Evolutionary conservation across 352 stramenopile species (phyloP).

Genomic region (Phytophthora ohioensis): DNA sequence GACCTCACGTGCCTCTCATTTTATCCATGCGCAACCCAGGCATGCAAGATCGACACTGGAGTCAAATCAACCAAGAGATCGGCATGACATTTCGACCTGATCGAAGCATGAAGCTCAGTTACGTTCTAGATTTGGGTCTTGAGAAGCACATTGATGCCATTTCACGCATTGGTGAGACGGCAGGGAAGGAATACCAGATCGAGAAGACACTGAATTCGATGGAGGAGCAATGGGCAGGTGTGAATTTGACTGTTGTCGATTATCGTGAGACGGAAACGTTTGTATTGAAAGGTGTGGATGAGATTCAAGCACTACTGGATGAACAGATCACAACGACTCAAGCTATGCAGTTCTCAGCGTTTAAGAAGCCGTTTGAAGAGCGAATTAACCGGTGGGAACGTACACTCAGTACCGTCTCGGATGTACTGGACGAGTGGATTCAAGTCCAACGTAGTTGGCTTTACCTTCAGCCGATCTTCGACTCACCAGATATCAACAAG

Average conservation of each 20-base stretch:
- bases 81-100: slow-evolving; percentile 87
- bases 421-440: slow-evolving; percentile 96
- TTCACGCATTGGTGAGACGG: slow-evolving; percentile 92
- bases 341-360: slow-evolving; percentile 95
- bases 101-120: slow-evolving; percentile 83
- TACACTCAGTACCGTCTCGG: slow-evolving; percentile 90
- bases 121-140: slow-evolving; percentile 88
- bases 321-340: slow-evolving; percentile 97
- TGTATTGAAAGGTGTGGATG: slow-evolving; percentile 94
- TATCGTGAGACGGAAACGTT: slow-evolving; percentile 95
- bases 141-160: slow-evolving; percentile 91
- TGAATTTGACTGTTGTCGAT: slow-evolving; percentile 88
- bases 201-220: slow-evolving; percentile 94
- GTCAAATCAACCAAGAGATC: slow-evolving; percentile 90
- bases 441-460: slow-evolving; percentile 95
- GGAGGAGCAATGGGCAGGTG: slow-evolving; percentile 89
- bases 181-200: slow-evolving; percentile 96
- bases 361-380: slow-evolving; percentile 96
- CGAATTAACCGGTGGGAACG: slow-evolving; percentile 93
- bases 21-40: slow-evolving; percentile 91
- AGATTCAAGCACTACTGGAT: slow-evolving; percentile 94
- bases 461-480: slow-evolving; percentile 97
- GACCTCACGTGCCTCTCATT: slow-evolving; percentile 91
- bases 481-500: slow-evolving; percentile 96
- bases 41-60: slow-evolving; percentile 95